Evolutionary conservation across 2,329 filamentous ascomycete genomes (phyloP), one percentile per base, ranked within the genome.

Genomic region (Orbilia brochopaga): DNA sequence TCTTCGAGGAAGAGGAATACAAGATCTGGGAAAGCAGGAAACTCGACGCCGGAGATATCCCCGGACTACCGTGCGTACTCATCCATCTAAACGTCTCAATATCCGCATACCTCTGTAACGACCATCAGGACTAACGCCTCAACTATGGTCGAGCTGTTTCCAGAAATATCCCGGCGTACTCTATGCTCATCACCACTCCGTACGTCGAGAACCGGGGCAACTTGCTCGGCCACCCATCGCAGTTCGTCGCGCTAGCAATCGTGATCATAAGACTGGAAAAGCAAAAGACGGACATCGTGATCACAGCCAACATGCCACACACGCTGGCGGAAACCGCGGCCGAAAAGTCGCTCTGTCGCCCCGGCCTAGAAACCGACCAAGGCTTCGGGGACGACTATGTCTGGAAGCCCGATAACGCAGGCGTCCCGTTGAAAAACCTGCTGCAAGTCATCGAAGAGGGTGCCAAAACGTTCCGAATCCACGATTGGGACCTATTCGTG

Each of bases 251-350:
- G 15, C 66, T 76, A 17, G 61, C 75, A 1, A 73, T 75, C 51
- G 63, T 73, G 6, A 73, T 76, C 17, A 54, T 76, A 19, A 64
- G 75, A 10, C 56, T 76, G 11, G 51, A 69, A 30, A 44, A 74
- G 32, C 67, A 76, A 62, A 72, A 66, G 50, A 76, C 75, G 8
- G 75, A 76, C 69, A 74, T 76, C n/a, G 69, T 75, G 17, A 65
- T 76, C n/a, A 76, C 75, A 15, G 65, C 75, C 37, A 76, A 76
- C 54, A 64, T 76, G 44, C 75, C 75, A 15, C 74, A 75, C 48
- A 55, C 67, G 6, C 58, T 60, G n/a, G 57, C 62, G 1, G 69
- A 74, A 44, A 23, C 73, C 4, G 44, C 69, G 21, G 61, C 27
- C 6, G 75, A 76, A 54, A 73, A 66, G 35, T 67, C 63, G 27